phyloP scores from a whole-genome alignment of 2,329 filamentous ascomycete genomes.

The Colletotrichum tropicicola region DNA sequence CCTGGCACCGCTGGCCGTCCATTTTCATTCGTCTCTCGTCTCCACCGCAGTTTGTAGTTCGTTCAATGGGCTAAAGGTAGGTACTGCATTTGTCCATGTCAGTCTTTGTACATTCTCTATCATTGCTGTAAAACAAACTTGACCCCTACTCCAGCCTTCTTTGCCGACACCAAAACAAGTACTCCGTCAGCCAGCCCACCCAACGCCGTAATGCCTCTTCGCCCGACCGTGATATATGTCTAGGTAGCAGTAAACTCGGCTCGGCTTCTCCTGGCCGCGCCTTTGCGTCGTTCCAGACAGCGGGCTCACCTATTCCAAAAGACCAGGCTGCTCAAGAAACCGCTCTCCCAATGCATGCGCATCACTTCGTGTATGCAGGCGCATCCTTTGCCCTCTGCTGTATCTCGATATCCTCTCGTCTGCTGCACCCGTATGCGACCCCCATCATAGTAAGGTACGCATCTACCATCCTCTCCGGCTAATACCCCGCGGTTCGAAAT shows the following conservation, averaged over 20 bases:
- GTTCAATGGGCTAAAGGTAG: too few species aligned
- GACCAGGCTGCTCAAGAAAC: too few species aligned
- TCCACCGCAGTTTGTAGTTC: too few species aligned
- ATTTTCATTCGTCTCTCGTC: too few species aligned
- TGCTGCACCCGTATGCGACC: too few species aligned
- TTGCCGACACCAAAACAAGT: not conserved
- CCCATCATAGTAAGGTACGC: too few species aligned
- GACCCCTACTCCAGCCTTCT: conserved; percentile 9
- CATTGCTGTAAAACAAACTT: conserved; percentile 8
- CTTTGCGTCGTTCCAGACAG: too few species aligned
- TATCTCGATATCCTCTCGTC: not conserved
- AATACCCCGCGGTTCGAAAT: conserved; percentile 49
- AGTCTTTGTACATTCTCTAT: conserved; percentile 31
- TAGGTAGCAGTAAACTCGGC: not conserved
- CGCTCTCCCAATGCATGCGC: too few species aligned
- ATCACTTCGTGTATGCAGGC: too few species aligned
- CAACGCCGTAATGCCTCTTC: conserved; percentile 12
- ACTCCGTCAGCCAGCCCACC: not conserved
- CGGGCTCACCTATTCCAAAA: too few species aligned
- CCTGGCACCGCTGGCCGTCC: too few species aligned
- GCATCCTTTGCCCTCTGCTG: not conserved
- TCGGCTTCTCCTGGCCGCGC: too few species aligned
- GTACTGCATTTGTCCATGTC: conserved; percentile 2
- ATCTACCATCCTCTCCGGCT: conserved; percentile 47
- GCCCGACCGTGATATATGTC: conserved; percentile 5